Conservation (phyloP, 495 filamentous ascomycete genomes). For the Copromyces sp. region DNA sequence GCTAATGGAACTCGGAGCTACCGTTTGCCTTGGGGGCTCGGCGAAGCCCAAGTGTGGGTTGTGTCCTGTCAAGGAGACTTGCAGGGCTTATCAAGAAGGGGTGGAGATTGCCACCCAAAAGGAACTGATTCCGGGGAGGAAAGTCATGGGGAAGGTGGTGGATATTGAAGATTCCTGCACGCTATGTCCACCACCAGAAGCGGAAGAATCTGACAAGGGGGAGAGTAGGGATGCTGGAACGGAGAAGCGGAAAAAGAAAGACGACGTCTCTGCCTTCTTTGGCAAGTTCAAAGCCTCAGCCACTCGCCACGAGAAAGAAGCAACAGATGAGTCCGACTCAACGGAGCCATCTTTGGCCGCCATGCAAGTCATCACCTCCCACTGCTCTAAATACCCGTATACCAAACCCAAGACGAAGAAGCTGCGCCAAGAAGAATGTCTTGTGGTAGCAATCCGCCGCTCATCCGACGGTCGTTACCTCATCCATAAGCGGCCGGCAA, state of each 20-base stretch:
- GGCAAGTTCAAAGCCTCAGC: not conserved
- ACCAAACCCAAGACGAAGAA: conserved; percentile 28
- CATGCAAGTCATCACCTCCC: conserved; percentile 21
- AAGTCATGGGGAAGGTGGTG: not conserved
- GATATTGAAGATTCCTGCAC: conserved; percentile 36
- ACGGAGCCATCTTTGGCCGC: not conserved
- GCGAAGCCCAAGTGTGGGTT: conserved; percentile 33
- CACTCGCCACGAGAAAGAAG: not conserved
- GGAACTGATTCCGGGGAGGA: not conserved
- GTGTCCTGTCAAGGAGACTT: conserved; percentile 33
- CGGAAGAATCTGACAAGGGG: conserved; percentile 8
- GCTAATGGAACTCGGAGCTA: conserved; percentile 40
- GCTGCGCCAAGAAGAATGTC: conserved; percentile 31
- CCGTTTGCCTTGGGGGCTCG: conserved; percentile 23
- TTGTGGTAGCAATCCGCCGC: conserved; percentile 33
- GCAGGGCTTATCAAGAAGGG: conserved; percentile 33
- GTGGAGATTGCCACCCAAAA: conserved; percentile 12
- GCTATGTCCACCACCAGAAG: conserved; percentile 27
- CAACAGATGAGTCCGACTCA: not conserved
- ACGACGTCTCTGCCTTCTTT: conserved; percentile 24
- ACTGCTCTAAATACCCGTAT: conserved; percentile 34
- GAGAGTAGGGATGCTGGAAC: not conserved
- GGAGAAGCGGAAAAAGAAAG: conserved; percentile 11
- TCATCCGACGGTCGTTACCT: conserved; percentile 26
- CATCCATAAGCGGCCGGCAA: conserved; percentile 31